Conservation (phyloP, 2,329 filamentous ascomycete species). For the Fusarium sp. region DNA sequence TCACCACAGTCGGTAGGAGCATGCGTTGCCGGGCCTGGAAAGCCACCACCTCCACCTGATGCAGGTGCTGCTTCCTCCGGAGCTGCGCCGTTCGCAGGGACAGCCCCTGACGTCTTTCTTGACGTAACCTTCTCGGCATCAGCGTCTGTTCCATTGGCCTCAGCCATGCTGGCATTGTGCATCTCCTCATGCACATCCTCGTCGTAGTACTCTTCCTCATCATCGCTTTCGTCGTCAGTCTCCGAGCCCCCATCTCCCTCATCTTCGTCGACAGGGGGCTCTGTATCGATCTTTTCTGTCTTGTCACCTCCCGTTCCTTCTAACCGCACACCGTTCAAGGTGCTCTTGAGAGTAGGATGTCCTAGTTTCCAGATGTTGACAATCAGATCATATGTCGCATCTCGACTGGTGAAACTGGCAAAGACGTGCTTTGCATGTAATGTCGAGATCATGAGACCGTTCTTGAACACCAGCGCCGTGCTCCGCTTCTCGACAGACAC, state of each 20-base stretch:
- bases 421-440: conserved; percentile 95
- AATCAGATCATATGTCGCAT: conserved; percentile 95
- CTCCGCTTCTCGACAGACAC: conserved; percentile 96
- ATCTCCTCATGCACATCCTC: conserved; percentile 81
- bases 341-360: conserved; percentile 89
- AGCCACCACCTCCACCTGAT: conserved; percentile 64
- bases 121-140: conserved; percentile 68
- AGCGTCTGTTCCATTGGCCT: conserved; percentile 54
- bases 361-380: conserved; percentile 98
- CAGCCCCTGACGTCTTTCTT: conserved; percentile 73
- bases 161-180: conserved; percentile 71
- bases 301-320: conserved; percentile 87
- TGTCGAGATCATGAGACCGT: conserved; percentile 95
- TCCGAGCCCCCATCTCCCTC: conserved; percentile 61
- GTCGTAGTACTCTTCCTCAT: conserved; percentile 66
- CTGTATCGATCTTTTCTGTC: conserved; percentile 78
- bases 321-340: conserved; percentile 84
- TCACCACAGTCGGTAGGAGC: conserved; percentile 87
- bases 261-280: conserved; percentile 47
- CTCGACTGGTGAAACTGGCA: conserved; percentile 90
- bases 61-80: conserved; percentile 58
- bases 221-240: conserved; percentile 70
- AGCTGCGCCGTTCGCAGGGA: conserved; percentile 53
- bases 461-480: conserved; percentile 94
- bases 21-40: conserved; percentile 84